Base-by-base conservation (phyloP, 2,329 filamentous ascomycete species). In the Calonectria pauciramosa region DNA sequence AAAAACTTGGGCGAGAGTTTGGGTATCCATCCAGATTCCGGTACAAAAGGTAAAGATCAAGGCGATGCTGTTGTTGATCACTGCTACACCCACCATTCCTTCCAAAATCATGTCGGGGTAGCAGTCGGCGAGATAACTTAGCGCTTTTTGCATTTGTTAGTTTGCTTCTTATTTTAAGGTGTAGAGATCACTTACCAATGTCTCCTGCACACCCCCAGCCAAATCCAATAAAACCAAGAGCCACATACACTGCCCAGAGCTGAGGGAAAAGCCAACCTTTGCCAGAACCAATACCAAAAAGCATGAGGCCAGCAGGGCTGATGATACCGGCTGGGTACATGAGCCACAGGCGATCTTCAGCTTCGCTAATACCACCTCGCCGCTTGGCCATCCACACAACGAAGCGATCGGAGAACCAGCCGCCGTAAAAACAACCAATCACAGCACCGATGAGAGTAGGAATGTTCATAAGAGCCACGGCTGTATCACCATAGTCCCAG, bases 41-140 rank as follows among this genome's bases (percentile, higher is more conserved):
- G 71, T 72, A 44, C 71, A 72, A 41, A 72, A 72, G 26, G 71
- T 72, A 26, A 72, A 72, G 54, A 72, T 69, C 10, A 72, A 44
- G 32, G 71, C 71, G 65, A 72, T 72, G 13, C 71, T 72, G 65
- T 72, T 72, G 44, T 72, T 72, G 10, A 72, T 72, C 18, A 72
- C 71, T n/a, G 71, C 71, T 9, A 72, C 71, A 7, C 71, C 71
- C 44, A 72, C 71, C 71, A 72, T 72, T 30, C 71, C 71, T 30
- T 72, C 71, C 28, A 72, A 18, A 16, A 72, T 72, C 71, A 72
- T 72, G 20, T 72, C 71, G 7, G 71, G 71, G 34, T 72, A 72
- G n/a, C 71, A 72, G 20, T 72, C 71, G n/a, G 71, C 44, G 28
- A 72, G 71, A 20, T 72, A 72, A 47, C 65, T 68, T 3, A 72